Base-by-base conservation (phyloP, 2,329 filamentous ascomycete genomes). In the Hymenoscyphus infarciens region DNA sequence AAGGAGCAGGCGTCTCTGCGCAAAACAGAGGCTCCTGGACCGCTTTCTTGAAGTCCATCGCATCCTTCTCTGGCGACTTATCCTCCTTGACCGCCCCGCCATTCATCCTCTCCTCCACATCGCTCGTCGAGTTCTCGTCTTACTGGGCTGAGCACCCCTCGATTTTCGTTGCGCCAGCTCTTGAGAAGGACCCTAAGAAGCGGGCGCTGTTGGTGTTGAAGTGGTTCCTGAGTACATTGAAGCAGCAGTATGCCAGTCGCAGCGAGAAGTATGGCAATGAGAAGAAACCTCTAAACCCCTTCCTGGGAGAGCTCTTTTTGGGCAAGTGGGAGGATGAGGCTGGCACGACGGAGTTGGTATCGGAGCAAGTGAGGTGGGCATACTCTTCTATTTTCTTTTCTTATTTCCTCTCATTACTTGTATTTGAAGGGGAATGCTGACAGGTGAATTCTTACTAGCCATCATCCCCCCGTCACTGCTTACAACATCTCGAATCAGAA, bases 271-370 rank as follows among this genome's bases (percentile, higher is more conserved):
- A 83, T 67, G 92, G 92, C 57, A 95, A 92, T 73, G 94, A 97
- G 82, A 98, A 98, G 86, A 99, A 98, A 81, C 94, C 94, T 2
- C 79, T 99, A 64, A 98, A 99, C 74, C 95, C 95, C 0, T 98
- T 99, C 78, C 79, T 99, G 39, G 94, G 94, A 62, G 94, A 99
- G 80, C 83, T 98, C 38, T 98, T 97, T 78, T 77, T 98, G 31
- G 95, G 94, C 27, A 89, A 87, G 71, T 99, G 95, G 95, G 85
- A 89, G 63, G 91, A 96, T 73, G 83, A 86, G 56, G 85, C 86
- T 60, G 94, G 94, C 62, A 89, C 87, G 56, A 98, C 95, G 31
- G 86, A 89, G 70, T 83, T 99, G 68, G 84, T 97, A 71, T 96
- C 92, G 73, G 94, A 98, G 80, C 94, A 98, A 82, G 95, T 98